A percentile compares a stretch with the other conserved stretches of the same genome.
These are phyloP conservation scores for Rhytidiadelphus loreus DNA, from an alignment of 225 moss, liverwort and hornwort genomes.

Conservation along the genomic window DNA sequence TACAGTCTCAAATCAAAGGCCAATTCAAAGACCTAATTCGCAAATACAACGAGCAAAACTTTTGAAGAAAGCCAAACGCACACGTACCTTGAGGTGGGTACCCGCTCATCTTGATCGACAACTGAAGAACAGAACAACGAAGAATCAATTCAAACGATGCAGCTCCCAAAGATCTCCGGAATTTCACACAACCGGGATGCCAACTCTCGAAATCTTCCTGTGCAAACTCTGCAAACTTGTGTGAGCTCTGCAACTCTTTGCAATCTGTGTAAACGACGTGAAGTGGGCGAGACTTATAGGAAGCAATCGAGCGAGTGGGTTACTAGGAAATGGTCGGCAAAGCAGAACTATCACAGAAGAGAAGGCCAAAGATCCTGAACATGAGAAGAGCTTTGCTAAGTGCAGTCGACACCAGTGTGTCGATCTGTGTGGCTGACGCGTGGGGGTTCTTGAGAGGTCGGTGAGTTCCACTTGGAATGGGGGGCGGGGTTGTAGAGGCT, in stretches of 20 bases:
- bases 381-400: not conserved
- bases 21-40: not conserved
- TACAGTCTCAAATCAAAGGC: not conserved
- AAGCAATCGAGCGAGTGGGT: not conserved
- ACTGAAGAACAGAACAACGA: not conserved
- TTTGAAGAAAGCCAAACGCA: not conserved
- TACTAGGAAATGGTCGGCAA: not conserved
- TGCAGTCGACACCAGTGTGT: not conserved
- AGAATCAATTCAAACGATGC: not conserved
- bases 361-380: not conserved
- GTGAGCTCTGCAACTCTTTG: not conserved
- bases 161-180: not conserved
- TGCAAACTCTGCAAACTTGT: not conserved
- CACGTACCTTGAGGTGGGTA: constrained; percentile 3
- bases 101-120: not conserved
- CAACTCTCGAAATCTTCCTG: not conserved
- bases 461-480: not conserved
- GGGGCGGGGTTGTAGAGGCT: not conserved
- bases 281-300: not conserved
- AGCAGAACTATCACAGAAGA: not conserved
- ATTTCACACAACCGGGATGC: not conserved
- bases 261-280: not conserved
- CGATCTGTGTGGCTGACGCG: not conserved
- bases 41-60: not conserved
- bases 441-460: not conserved